Evolutionary conservation across 169 alveolate genomes (phyloP).

Genomic region (Plasmodium berghei): DNA sequence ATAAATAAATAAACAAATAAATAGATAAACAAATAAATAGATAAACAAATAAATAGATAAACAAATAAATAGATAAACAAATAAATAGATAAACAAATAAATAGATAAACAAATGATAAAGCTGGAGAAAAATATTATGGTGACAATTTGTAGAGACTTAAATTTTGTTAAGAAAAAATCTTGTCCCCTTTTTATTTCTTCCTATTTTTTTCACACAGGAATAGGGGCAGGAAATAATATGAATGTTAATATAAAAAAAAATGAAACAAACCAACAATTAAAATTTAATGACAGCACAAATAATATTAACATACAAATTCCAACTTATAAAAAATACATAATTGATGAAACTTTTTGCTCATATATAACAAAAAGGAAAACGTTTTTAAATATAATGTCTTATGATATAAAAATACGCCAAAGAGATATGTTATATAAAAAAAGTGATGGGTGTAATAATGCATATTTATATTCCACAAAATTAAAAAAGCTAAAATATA

Average conservation of each 20-base stretch:
- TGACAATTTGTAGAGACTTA: no score
- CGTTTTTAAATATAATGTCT: constrained; percentile 6
- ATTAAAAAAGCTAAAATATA: constrained; percentile 10
- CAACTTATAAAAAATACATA: background rate
- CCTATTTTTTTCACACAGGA: no score
- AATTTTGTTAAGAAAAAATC: no score
- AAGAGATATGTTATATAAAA: constrained; percentile 21
- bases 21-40: no score
- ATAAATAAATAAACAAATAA: no score
- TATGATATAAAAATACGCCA: constrained; percentile 31
- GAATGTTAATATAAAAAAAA: background rate
- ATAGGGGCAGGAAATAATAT: no score
- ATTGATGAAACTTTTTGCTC: constrained; percentile 29
- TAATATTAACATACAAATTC: background rate
- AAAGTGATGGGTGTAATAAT: constrained; percentile 46
- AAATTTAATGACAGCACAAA: constrained; percentile 6
- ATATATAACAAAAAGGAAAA: constrained; percentile 27
- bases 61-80: no score
- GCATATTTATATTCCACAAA: constrained; percentile 46
- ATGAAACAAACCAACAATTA: background rate
- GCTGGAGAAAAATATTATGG: no score
- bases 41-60: no score
- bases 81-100: no score
- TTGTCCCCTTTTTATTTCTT: no score
- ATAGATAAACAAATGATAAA: no score